Percentiles rank a stretch among this genome's conserved stretches.
Evolutionary conservation across 768 basidiomycete species (phyloP).

Genomic region (Hebeloma cylindrosporum): DNA sequence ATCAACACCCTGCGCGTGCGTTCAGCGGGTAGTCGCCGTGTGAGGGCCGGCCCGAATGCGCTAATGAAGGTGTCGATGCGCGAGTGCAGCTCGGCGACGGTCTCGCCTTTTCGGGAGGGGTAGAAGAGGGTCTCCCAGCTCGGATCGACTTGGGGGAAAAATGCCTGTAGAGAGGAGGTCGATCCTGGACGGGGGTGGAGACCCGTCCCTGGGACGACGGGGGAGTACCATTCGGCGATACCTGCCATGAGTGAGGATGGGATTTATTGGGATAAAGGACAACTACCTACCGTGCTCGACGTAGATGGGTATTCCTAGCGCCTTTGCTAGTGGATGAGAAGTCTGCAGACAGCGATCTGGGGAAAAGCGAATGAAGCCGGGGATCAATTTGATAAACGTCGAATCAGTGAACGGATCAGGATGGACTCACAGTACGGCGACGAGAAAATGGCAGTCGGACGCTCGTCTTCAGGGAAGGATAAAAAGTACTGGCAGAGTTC

Average conservation of each 20-base stretch:
- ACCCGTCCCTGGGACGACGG: conserved; percentile 62
- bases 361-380: neutral
- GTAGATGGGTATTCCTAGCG: conserved; percentile 66
- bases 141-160: conserved; percentile 65
- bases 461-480: conserved; percentile 61
- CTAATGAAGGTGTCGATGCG: conserved; percentile 54
- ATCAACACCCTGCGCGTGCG: conserved; percentile 57
- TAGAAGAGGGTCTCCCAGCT: conserved; percentile 65
- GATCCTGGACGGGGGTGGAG: conserved; percentile 73
- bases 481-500: conserved; percentile 68
- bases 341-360: conserved; percentile 90
- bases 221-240: conserved; percentile 79
- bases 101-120: conserved; percentile 74
- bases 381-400: conserved; percentile 4
- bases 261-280: neutral
- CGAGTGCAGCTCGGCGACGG: conserved; percentile 57
- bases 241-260: conserved; percentile 37
- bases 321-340: conserved; percentile 57
- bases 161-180: conserved; percentile 49
- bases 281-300: conserved; percentile 68
- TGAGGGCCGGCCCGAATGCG: conserved; percentile 51
- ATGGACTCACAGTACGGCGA: conserved; percentile 73
- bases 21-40: conserved; percentile 38
- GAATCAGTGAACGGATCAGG: neutral
- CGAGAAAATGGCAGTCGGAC: conserved; percentile 79